Conservation (phyloP, 2,329 filamentous ascomycete genomes). For the Phialocephala subalpina region DNA sequence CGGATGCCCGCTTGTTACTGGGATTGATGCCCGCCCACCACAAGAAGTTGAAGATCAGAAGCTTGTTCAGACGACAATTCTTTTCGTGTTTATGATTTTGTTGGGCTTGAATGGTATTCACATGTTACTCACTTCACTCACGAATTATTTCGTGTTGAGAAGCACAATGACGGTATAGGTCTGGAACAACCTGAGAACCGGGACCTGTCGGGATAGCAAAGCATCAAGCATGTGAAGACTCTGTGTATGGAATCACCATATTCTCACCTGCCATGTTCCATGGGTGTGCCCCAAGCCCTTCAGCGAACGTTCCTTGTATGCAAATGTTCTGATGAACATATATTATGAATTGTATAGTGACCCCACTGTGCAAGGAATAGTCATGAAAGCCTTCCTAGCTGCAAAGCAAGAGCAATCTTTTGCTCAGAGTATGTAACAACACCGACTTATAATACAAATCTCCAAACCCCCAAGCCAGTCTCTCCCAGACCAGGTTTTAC, state of each 20-base stretch:
- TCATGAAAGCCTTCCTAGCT: neutral
- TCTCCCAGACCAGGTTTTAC: slow-evolving; percentile 16
- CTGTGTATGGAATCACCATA: neutral
- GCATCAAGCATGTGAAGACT: neutral
- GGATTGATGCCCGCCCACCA: neutral
- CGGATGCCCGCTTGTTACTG: no score
- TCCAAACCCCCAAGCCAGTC: slow-evolving; percentile 5
- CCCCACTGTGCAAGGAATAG: neutral
- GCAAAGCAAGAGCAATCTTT: neutral
- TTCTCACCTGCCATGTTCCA: neutral
- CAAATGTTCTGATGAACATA: neutral
- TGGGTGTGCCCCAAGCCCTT: neutral
- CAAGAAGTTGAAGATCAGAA: neutral
- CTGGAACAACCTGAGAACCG: neutral
- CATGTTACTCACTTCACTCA: slow-evolving; percentile 2
- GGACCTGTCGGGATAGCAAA: neutral
- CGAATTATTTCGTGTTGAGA: neutral
- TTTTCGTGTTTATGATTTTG: neutral
- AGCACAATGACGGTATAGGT: neutral
- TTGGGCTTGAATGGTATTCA: neutral
- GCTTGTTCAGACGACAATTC: no score
- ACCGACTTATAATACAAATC: slow-evolving; percentile 15
- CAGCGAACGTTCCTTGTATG: neutral
- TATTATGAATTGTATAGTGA: neutral
- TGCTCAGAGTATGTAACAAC: slow-evolving; percentile 16